These are phyloP conservation scores for Colletotrichum phormii DNA, from an alignment of 2,329 filamentous ascomycete species.

Conservation along the genomic window DNA sequence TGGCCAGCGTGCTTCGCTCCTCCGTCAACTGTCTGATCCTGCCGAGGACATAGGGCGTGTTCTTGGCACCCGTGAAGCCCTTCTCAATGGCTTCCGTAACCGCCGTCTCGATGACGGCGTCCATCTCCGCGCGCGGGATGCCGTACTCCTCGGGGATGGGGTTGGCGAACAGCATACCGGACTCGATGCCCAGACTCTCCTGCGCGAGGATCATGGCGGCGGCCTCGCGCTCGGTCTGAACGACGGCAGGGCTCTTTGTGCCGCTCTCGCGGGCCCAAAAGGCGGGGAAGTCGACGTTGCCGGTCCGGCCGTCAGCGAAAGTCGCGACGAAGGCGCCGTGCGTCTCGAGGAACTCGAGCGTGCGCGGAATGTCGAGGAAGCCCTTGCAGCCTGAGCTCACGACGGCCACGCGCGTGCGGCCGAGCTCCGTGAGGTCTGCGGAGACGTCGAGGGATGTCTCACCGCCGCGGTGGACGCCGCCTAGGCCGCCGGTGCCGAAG, in stretches of 20 bases:
- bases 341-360: conserved; percentile 81
- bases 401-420: conserved; percentile 88
- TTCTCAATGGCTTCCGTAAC: conserved; percentile 72
- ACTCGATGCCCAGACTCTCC: conserved; percentile 76
- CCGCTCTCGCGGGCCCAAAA: conserved; percentile 95
- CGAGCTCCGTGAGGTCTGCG: conserved; percentile 93
- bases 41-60: conserved; percentile 85
- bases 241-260: conserved; percentile 78
- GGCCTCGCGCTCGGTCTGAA: conserved; percentile 82
- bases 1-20: conserved; percentile 78
- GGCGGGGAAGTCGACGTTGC: conserved; percentile 85
- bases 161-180: conserved; percentile 89
- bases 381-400: conserved; percentile 94
- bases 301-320: conserved; percentile 83
- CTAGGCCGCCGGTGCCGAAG: conserved; percentile 94
- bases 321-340: conserved; percentile 86
- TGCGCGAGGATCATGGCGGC: conserved; percentile 90
- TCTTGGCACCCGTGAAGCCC: conserved; percentile 78
- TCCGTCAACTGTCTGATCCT: conserved; percentile 84
- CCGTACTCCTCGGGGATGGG: conserved; percentile 80
- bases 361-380: conserved; percentile 91
- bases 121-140: conserved; percentile 79
- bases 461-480: conserved; percentile 91
- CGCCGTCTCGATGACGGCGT: conserved; percentile 75
- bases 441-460: conserved; percentile 92